Percentiles rank a stretch among this genome's conserved stretches.
phyloP scores from a whole-genome alignment of 805 yeast genomes.

The Schwanniomyces vanrijiae region DNA sequence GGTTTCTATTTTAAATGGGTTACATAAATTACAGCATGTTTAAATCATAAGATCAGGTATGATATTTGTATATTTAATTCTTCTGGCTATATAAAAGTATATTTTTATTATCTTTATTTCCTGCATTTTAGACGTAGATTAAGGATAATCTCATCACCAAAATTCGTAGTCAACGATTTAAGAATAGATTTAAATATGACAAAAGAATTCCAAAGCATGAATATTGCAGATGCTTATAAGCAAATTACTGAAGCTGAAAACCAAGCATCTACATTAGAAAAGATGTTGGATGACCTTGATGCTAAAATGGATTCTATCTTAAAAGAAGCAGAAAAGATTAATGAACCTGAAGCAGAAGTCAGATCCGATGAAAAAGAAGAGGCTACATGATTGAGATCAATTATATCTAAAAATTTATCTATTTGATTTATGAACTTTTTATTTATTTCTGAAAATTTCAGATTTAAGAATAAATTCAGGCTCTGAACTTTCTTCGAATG shows the following conservation, averaged over 20 bases:
- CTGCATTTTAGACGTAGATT: not conserved
- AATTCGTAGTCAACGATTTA: not conserved
- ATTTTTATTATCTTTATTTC: not conserved
- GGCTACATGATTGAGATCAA: not conserved
- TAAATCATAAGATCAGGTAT: not conserved
- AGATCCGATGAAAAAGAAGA: conserved; percentile 1
- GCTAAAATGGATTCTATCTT: conserved; percentile 59
- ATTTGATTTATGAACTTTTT: not conserved
- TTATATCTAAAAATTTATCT: not conserved
- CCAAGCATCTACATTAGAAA: conserved; percentile 61
- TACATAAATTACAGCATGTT: conserved; percentile 15
- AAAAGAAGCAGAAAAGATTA: conserved; percentile 45
- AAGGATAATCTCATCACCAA: not conserved
- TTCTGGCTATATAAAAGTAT: not conserved
- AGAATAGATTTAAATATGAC: conserved; percentile 19
- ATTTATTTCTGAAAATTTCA: conserved; percentile 2
- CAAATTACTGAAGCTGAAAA: conserved; percentile 67
- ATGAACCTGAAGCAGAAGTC: not conserved
- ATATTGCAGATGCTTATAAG: conserved; percentile 56
- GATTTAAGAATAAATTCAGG: conserved; percentile 49
- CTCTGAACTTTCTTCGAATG: conserved; percentile 55
- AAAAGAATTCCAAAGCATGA: conserved; percentile 25
- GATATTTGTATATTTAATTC: not conserved
- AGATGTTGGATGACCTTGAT: conserved; percentile 64
- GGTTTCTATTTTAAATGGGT: conserved; percentile 59